phyloP scores from a whole-genome alignment of 2,329 filamentous ascomycete genomes.

The Arthrobotrys musiformis region DNA sequence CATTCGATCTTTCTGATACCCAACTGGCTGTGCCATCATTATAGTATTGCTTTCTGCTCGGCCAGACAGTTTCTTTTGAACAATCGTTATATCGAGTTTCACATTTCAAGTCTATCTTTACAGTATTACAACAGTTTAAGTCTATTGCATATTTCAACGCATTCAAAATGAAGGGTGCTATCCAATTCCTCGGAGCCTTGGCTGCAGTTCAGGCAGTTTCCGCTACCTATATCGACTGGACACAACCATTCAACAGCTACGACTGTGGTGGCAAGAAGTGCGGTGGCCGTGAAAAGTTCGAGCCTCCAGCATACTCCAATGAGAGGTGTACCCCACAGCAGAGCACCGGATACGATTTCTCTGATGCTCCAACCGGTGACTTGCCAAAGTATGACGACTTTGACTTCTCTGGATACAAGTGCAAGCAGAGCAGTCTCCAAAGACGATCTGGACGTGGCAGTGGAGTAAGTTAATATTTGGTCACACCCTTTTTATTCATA shows the following conservation, averaged over 20 bases:
- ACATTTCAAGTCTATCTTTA: slow-evolving; percentile 46
- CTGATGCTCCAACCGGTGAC: slow-evolving; percentile 42
- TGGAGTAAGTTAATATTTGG: slow-evolving; percentile 25
- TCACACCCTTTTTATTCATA: neutral
- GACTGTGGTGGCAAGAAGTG: slow-evolving; percentile 40
- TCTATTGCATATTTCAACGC: slow-evolving; percentile 19
- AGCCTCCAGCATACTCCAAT: slow-evolving; percentile 38
- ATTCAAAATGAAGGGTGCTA: slow-evolving; percentile 48
- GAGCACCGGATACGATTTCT: slow-evolving; percentile 46
- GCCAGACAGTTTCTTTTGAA: slow-evolving; percentile 53
- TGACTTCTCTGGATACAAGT: slow-evolving; percentile 47
- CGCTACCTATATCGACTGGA: slow-evolving; percentile 49
- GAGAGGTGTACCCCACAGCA: slow-evolving; percentile 45
- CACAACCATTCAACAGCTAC: slow-evolving; percentile 38
- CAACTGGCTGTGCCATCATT: slow-evolving; percentile 51
- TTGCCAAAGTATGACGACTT: slow-evolving; percentile 48
- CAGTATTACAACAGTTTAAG: slow-evolving; percentile 18
- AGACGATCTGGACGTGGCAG: slow-evolving; percentile 34
- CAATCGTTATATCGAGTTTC: slow-evolving; percentile 33
- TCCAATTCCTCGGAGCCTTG: slow-evolving; percentile 49
- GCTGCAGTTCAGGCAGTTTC: slow-evolving; percentile 44
- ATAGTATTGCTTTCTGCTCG: slow-evolving; percentile 48
- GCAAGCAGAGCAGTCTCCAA: slow-evolving; percentile 49
- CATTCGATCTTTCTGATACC: slow-evolving; percentile 31
- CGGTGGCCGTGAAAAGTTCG: slow-evolving; percentile 38